Conservation (phyloP, 139 green algal species). For the Chlamydomonas sp. region DNA sequence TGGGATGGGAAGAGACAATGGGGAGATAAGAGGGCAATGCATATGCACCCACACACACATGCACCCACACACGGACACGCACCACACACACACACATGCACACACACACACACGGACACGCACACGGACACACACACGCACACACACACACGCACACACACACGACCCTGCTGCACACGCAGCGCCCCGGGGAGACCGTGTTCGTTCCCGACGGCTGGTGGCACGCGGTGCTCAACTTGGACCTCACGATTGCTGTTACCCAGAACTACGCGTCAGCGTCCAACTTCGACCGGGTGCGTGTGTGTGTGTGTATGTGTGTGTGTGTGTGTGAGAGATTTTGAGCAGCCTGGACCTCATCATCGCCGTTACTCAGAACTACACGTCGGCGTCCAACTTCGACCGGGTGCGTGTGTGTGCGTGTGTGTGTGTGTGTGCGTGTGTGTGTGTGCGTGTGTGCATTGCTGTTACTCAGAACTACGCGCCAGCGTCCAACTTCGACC, state of each 20-base stretch:
- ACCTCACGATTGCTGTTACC: slow-evolving; percentile 67
- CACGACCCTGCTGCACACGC: slow-evolving; percentile 26
- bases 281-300: slow-evolving; percentile 52
- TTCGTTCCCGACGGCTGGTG: slow-evolving; percentile 73
- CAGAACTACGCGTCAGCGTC: slow-evolving; percentile 62
- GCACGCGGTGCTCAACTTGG: slow-evolving; percentile 72
- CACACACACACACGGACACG: background rate
- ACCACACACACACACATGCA: slow-evolving; percentile 11
- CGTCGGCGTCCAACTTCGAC: background rate
- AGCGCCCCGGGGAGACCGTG: slow-evolving; percentile 60
- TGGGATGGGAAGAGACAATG: no score
- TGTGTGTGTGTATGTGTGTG: no score
- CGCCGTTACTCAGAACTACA: slow-evolving; percentile 70
- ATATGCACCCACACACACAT: slow-evolving; percentile 5
- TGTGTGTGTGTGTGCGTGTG: background rate
- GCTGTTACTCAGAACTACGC: slow-evolving; percentile 3
- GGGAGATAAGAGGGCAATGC: no score
- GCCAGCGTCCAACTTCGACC: background rate
- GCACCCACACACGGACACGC: no score
- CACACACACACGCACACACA: slow-evolving; percentile 53
- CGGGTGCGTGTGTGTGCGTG: background rate
- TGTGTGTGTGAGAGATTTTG: no score
- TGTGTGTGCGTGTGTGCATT: background rate
- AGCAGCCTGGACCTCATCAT: slow-evolving; percentile 66
- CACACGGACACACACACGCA: slow-evolving; percentile 3